phyloP scores from a whole-genome alignment of 2,329 filamentous ascomycete genomes.

The Aspergillus persii region DNA sequence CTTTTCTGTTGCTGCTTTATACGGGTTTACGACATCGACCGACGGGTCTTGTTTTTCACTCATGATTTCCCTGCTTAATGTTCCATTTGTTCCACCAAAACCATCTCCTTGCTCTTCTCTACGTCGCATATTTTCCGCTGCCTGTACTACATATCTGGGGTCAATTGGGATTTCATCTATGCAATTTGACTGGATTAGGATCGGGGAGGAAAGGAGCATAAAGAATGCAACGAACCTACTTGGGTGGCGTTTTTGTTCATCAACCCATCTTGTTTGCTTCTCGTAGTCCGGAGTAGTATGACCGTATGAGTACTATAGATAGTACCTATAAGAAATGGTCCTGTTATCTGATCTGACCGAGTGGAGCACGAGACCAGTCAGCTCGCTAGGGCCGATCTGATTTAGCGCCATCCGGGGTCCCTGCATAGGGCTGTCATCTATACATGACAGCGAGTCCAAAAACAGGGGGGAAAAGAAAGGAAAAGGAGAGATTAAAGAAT shows the following conservation, averaged over 20 bases:
- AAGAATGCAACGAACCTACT: not conserved
- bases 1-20: conserved; percentile 16
- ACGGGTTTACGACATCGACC: not conserved
- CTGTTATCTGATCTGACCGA: not conserved
- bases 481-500: too few species aligned
- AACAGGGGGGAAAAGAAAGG: too few species aligned
- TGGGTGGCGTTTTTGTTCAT: not conserved
- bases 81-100: not conserved
- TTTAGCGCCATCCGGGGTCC: not conserved
- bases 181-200: not conserved
- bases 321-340: too few species aligned
- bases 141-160: not conserved
- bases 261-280: not conserved
- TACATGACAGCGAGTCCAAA: too few species aligned
- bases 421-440: not conserved
- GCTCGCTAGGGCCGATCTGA: not conserved
- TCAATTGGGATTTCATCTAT: not conserved
- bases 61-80: not conserved
- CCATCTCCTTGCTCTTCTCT: not conserved
- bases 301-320: too few species aligned
- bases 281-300: not conserved
- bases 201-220: not conserved
- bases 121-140: not conserved
- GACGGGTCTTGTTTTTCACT: not conserved
- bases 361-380: not conserved